Conservation (phyloP, 2,329 filamentous ascomycete genomes). For the Sclerotinia nivalis region DNA sequence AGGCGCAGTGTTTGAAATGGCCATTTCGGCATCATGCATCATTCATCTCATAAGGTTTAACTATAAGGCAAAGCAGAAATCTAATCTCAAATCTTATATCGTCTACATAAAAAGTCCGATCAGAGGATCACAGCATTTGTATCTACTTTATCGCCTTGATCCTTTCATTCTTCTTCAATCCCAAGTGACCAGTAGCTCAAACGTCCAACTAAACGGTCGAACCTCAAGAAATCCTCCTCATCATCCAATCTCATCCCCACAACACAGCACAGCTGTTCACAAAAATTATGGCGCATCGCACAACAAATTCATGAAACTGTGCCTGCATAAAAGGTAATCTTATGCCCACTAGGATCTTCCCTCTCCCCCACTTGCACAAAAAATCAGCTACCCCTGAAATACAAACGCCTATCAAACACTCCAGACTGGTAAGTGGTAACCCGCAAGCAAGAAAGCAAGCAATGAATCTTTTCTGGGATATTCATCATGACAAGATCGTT, state of each 20-base stretch:
- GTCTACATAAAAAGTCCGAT: neutral
- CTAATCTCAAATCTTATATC: constrained; percentile 1
- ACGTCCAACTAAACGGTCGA: neutral
- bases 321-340: constrained; percentile 6
- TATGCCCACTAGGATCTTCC: neutral
- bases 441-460: neutral
- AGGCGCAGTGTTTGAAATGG: neutral
- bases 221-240: neutral
- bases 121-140: neutral
- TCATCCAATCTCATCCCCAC: constrained; percentile 4
- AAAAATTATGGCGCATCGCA: constrained; percentile 7
- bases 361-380: neutral
- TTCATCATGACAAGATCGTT: neutral
- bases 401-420: constrained; percentile 4
- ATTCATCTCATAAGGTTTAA: neutral
- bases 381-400: neutral
- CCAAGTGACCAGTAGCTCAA: neutral
- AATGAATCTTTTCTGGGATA: neutral
- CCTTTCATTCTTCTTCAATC: neutral
- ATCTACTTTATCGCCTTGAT: neutral
- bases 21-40: neutral
- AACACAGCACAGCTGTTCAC: constrained; percentile 6
- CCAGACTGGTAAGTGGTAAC: neutral
- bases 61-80: neutral
- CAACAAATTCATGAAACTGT: constrained; percentile 15